phyloP scores from a whole-genome alignment of 2,329 filamentous ascomycete genomes.

The Bipolaris victoriae region DNA sequence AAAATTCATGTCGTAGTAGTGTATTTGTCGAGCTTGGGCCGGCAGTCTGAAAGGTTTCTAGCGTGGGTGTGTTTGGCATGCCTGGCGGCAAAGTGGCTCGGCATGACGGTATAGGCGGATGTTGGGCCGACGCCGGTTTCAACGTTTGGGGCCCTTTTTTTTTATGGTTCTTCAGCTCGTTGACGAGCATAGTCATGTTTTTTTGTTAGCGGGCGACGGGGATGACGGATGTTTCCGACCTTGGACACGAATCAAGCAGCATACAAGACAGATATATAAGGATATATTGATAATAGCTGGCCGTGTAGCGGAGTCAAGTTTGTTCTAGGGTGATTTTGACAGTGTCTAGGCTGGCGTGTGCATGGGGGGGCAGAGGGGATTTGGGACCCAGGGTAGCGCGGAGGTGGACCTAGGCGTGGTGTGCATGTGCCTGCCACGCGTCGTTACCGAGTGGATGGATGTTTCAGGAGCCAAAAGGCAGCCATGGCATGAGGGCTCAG shows the following conservation, averaged over 20 bases:
- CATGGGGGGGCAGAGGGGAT: no score
- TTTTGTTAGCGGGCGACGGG: constrained; percentile 17
- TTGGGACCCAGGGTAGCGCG: no score
- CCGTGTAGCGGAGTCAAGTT: constrained; percentile 22
- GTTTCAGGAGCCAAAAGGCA: background rate
- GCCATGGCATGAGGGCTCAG: constrained; percentile 1
- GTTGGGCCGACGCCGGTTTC: constrained; percentile 1
- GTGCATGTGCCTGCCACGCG: constrained; percentile 28
- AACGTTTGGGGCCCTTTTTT: background rate
- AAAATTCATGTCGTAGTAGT: constrained; percentile 8
- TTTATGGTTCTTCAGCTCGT: constrained; percentile 4
- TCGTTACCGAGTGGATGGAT: constrained; percentile 17
- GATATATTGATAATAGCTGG: constrained; percentile 27
- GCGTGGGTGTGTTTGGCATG: constrained; percentile 1
- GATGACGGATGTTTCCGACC: constrained; percentile 8
- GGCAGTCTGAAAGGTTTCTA: constrained; percentile 5
- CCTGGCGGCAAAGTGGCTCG: background rate
- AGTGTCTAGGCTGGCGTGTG: background rate
- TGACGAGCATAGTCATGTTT: constrained; percentile 13
- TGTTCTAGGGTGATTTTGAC: constrained; percentile 4
- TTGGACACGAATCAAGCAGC: constrained; percentile 21
- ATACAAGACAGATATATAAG: background rate
- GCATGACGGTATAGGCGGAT: constrained; percentile 4
- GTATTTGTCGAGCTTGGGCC: constrained; percentile 1
- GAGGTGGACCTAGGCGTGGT: background rate